A percentile compares a stretch with the other conserved stretches of the same genome.
These are phyloP conservation scores for Saccharomyces mikatae DNA, from an alignment of 805 yeast genomes.

Conservation along the genomic window DNA sequence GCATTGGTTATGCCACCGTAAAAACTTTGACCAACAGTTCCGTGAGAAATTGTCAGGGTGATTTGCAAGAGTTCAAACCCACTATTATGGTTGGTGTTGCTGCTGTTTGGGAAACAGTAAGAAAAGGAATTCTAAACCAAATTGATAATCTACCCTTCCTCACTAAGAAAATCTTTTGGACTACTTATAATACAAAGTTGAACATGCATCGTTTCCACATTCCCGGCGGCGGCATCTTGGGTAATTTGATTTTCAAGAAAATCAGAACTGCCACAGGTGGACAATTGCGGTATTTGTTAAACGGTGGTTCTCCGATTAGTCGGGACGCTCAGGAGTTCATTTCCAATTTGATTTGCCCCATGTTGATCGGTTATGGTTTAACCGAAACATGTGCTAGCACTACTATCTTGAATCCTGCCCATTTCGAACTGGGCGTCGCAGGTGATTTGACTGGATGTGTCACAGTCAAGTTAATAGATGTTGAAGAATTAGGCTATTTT, in stretches of 20 bases:
- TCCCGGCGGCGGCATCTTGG: slow-evolving; percentile 63
- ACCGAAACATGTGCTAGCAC: slow-evolving; percentile 94
- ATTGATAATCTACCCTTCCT: slow-evolving; percentile 56
- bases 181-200: slow-evolving; percentile 68
- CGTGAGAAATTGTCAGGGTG: slow-evolving; percentile 79
- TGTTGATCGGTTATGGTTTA: slow-evolving; percentile 91
- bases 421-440: slow-evolving; percentile 64
- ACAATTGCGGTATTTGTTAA: slow-evolving; percentile 56
- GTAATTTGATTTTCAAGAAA: slow-evolving; percentile 70
- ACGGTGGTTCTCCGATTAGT: slow-evolving; percentile 91
- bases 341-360: slow-evolving; percentile 66
- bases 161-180: slow-evolving; percentile 81
- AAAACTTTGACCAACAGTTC: slow-evolving; percentile 82
- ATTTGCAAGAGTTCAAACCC: slow-evolving; percentile 78
- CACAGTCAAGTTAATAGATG: slow-evolving; percentile 85
- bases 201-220: slow-evolving; percentile 54
- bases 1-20: slow-evolving; percentile 84
- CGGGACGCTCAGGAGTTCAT: slow-evolving; percentile 75
- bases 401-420: slow-evolving; percentile 53
- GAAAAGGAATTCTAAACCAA: slow-evolving; percentile 82
- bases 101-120: slow-evolving; percentile 94
- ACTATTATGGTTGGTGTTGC: slow-evolving; percentile 97
- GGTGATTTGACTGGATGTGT: slow-evolving; percentile 80
- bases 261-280: slow-evolving; percentile 96
- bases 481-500: slow-evolving; percentile 80